phyloP scores from a whole-genome alignment of 192 early-diverging fungal genomes.

The Gonapodya prolifera region DNA sequence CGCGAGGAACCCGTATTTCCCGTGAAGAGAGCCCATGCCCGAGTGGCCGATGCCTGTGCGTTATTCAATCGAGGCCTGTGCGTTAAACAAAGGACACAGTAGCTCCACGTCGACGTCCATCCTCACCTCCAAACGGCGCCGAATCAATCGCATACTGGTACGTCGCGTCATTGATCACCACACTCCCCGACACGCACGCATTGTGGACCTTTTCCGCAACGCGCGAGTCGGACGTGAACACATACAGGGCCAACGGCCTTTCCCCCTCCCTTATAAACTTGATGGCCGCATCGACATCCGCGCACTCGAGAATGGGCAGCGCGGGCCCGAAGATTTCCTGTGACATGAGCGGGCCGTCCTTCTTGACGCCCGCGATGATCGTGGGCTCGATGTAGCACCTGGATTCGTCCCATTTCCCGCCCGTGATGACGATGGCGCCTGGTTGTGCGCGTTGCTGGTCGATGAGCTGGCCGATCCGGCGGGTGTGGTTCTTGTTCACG shows the following conservation, averaged over 20 bases:
- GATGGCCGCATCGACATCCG: conserved; percentile 50
- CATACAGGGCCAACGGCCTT: conserved; percentile 69
- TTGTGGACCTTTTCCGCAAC: conserved; percentile 42
- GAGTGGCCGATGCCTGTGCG: conserved; percentile 67
- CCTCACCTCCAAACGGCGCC: too few relatives aligned
- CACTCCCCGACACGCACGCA: conserved; percentile 62
- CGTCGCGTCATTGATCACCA: conserved; percentile 66
- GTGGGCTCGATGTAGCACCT: conserved; percentile 71
- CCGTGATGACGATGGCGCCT: conserved; percentile 34
- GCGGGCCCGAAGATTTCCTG: conserved; percentile 91
- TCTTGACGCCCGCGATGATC: conserved; percentile 57
- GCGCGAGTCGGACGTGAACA: conserved; percentile 41
- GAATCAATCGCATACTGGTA: too few relatives aligned
- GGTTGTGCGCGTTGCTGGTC: too few relatives aligned
- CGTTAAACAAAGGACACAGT: too few relatives aligned
- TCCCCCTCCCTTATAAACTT: conserved; percentile 44
- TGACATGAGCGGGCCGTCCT: too few relatives aligned
- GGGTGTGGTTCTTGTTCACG: conserved; percentile 53
- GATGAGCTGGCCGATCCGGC: conserved; percentile 47
- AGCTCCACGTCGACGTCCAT: too few relatives aligned
- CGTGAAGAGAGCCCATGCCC: conserved; percentile 79
- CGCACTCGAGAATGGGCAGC: conserved; percentile 60
- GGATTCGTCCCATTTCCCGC: conserved; percentile 37
- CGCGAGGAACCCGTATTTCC: conserved; percentile 55
- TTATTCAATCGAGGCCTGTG: too few relatives aligned